These are phyloP conservation scores for Pleurotus pulmonarius DNA, from an alignment of 768 basidiomycete species.

Conservation along the genomic window DNA sequence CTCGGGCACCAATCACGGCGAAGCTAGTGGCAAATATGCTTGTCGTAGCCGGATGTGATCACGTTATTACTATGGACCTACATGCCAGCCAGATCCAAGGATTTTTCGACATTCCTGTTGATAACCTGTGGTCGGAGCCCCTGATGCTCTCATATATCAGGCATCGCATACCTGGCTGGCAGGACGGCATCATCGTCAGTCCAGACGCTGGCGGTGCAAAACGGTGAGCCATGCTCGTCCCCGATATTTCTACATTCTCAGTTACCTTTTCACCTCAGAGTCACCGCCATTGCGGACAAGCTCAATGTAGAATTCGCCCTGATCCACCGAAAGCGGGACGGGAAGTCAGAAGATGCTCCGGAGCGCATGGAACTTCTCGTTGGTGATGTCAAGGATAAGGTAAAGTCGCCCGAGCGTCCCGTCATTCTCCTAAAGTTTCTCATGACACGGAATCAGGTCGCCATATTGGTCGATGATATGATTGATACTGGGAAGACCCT, in stretches of 20 bases:
- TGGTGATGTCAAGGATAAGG: slow-evolving; percentile 91
- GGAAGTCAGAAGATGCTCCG: slow-evolving; percentile 58
- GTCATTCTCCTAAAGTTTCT: not conserved
- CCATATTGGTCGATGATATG: slow-evolving; percentile 98
- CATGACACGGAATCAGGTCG: slow-evolving; percentile 48
- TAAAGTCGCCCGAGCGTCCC: slow-evolving; percentile 17
- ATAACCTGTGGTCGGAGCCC: slow-evolving; percentile 96
- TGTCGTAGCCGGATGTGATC: slow-evolving; percentile 94
- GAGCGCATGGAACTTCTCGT: slow-evolving; percentile 92
- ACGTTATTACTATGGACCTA: slow-evolving; percentile 99
- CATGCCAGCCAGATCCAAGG: slow-evolving; percentile 98
- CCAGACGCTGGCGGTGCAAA: slow-evolving; percentile 99
- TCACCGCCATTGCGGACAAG: slow-evolving; percentile 93
- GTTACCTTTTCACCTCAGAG: slow-evolving; percentile 41
- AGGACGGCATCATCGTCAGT: slow-evolving; percentile 87
- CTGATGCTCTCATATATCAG: slow-evolving; percentile 94
- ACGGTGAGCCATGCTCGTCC: slow-evolving; percentile 53
- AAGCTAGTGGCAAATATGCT: slow-evolving; percentile 99
- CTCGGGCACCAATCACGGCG: slow-evolving; percentile 93
- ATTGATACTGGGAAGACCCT: slow-evolving; percentile 94
- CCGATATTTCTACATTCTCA: slow-evolving; percentile 4
- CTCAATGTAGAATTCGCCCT: slow-evolving; percentile 93
- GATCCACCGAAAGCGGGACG: slow-evolving; percentile 86
- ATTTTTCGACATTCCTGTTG: slow-evolving; percentile 98
- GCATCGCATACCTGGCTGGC: slow-evolving; percentile 79